phyloP scores from a whole-genome alignment of 1,139 yeast species.

The Saccharomyces hybrid region DNA sequence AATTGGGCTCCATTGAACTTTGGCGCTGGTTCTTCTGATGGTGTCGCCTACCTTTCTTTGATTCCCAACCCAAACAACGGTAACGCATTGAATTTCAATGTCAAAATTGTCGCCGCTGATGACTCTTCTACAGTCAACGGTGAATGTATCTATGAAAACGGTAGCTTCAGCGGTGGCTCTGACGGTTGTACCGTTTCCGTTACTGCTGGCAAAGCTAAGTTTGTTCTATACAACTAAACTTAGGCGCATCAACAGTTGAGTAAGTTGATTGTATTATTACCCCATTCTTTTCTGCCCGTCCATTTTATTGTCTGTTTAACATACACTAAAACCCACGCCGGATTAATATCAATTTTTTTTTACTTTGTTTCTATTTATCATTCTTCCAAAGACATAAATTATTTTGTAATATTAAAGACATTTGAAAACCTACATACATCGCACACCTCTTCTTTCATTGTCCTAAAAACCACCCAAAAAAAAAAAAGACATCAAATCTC shows the following conservation, averaged over 20 bases:
- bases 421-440: background rate
- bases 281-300: background rate
- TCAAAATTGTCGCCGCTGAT: slow-evolving; percentile 70
- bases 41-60: slow-evolving; percentile 76
- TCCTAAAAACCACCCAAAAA: too few species aligned
- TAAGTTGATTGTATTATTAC: background rate
- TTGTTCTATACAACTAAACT: slow-evolving; percentile 44
- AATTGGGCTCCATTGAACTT: slow-evolving; percentile 96
- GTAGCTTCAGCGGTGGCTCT: slow-evolving; percentile 53
- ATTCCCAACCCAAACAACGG: slow-evolving; percentile 91
- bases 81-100: slow-evolving; percentile 68
- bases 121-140: slow-evolving; percentile 59
- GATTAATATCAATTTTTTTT: background rate
- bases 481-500: background rate
- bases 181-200: slow-evolving; percentile 94
- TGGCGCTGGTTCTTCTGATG: slow-evolving; percentile 80
- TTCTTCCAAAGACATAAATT: background rate
- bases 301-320: background rate
- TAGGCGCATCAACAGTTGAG: background rate
- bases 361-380: background rate
- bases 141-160: slow-evolving; percentile 70
- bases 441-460: background rate
- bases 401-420: background rate
- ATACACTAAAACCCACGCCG: background rate
- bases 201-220: slow-evolving; percentile 66